Evolutionary conservation across 2,329 filamentous ascomycete species (phyloP), one percentile per base, ranked within the genome.

Genomic region (Penicillium occitanis): DNA sequence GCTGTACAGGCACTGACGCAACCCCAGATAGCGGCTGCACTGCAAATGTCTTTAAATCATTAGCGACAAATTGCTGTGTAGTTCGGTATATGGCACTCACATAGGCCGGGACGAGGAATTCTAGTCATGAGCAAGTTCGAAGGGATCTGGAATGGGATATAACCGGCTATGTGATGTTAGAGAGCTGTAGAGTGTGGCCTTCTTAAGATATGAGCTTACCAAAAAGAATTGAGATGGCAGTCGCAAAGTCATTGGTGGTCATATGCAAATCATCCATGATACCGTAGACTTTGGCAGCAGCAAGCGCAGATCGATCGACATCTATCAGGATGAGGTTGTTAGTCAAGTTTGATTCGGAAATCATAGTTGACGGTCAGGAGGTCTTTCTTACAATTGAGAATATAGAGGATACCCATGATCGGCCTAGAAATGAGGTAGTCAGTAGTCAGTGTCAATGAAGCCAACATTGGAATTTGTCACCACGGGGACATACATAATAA

Each of bases 201-300:
- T 10, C n/a, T 46, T 22, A 5, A 46, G 7, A 22, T 3, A 28
- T 7, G 5, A 25, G 1, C 11, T 35, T 22, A 58, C 55, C 72
- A 25, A 73, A 73, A 6, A 74, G 69, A 30, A 74, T 74, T 14
- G 70, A 72, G 6, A 74, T 60, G 7, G 72, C 71, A 0, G 72
- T 74, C 17, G 76, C 75, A 59, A 79, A 79, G 40, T 80, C 69
- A 22, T 73, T 37, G 1, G 71, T 74, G 3, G 69, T 75, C 77
- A 81, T 76, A 59, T 76, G 69, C 19, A 81, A 70, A 64, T 80
- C 78, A 1, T 77, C 73, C 62, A 72, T 79, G 67, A 81, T 79
- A 25, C 78, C 78, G 58, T 79, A 73, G 3, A 81, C 73, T 55
- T 79, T 79, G 5, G 79, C 77, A 0, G 77, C 72, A 2, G 77